Evolutionary conservation across 2,329 filamentous ascomycete genomes (phyloP).

Genomic region (Cercospora sp.): DNA sequence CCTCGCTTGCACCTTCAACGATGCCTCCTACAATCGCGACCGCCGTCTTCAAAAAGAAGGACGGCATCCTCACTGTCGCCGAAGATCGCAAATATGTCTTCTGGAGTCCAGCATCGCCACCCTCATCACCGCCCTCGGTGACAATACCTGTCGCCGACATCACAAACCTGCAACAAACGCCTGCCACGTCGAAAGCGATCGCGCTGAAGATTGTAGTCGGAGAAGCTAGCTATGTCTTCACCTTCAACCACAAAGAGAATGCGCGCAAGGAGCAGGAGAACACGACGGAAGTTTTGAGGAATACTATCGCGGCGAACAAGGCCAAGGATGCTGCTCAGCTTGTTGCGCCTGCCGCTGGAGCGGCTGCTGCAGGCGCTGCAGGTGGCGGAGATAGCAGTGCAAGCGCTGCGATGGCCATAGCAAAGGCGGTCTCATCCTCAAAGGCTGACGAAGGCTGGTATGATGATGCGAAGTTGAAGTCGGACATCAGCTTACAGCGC

Average conservation of each 20-base stretch:
- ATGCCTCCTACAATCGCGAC: slow-evolving; percentile 54
- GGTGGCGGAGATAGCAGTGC: slow-evolving; percentile 27
- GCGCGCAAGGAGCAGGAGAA: slow-evolving; percentile 81
- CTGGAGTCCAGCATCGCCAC: slow-evolving; percentile 72
- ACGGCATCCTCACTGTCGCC: slow-evolving; percentile 77
- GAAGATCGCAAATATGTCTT: slow-evolving; percentile 71
- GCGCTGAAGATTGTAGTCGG: slow-evolving; percentile 91
- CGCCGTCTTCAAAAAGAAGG: slow-evolving; percentile 91
- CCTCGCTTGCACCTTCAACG: slow-evolving; percentile 18
- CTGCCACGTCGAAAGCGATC: slow-evolving; percentile 81
- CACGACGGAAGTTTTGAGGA: slow-evolving; percentile 78
- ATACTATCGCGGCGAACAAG: slow-evolving; percentile 71
- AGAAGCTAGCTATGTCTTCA: slow-evolving; percentile 76
- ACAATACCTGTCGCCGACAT: slow-evolving; percentile 73
- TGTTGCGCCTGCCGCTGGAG: slow-evolving; percentile 33
- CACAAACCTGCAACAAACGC: slow-evolving; percentile 93
- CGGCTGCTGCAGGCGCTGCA: slow-evolving; percentile 14
- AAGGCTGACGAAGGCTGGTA: slow-evolving; percentile 65
- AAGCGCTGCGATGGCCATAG: slow-evolving; percentile 69
- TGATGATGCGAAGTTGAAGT: slow-evolving; percentile 75
- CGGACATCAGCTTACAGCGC: slow-evolving; percentile 79
- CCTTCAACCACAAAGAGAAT: slow-evolving; percentile 75
- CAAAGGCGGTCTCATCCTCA: slow-evolving; percentile 64
- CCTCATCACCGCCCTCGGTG: slow-evolving; percentile 63
- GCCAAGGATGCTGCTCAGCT: slow-evolving; percentile 45